These are phyloP conservation scores for Parastagonospora avenae DNA, from an alignment of 2,329 filamentous ascomycete genomes.

Conservation along the genomic window DNA sequence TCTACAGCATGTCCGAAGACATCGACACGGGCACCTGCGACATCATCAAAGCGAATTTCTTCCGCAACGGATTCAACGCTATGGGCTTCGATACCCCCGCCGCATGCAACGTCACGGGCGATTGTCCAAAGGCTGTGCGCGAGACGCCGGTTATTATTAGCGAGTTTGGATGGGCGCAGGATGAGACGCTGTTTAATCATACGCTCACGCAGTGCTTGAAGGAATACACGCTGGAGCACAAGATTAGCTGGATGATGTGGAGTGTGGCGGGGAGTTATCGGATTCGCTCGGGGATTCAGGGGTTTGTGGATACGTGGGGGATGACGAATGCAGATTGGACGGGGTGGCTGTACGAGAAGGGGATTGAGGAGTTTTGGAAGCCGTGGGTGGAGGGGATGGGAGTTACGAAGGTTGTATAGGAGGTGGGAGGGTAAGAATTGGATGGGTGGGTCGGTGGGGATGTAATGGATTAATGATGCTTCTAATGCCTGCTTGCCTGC, in stretches of 20 bases:
- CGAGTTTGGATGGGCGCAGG: constrained; percentile 47
- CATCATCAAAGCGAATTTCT: constrained; percentile 56
- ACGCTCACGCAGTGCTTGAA: constrained; percentile 55
- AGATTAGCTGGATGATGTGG: constrained; percentile 59
- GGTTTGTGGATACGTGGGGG: constrained; percentile 56
- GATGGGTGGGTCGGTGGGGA: too few relatives aligned
- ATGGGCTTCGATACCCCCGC: constrained; percentile 42
- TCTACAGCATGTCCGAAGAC: constrained; percentile 53
- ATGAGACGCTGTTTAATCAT: constrained; percentile 49
- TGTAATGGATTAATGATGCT: too few relatives aligned
- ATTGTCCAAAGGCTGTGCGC: constrained; percentile 41
- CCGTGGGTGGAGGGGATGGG: constrained; percentile 56
- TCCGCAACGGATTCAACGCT: constrained; percentile 58
- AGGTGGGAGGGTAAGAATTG: too few relatives aligned
- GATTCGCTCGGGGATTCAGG: constrained; percentile 53
- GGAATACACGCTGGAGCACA: constrained; percentile 52
- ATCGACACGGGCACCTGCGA: constrained; percentile 54
- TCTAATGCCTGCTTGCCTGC: too few relatives aligned
- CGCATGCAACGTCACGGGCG: constrained; percentile 42
- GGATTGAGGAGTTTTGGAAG: constrained; percentile 57
- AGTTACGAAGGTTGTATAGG: constrained; percentile 17
- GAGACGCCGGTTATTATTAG: constrained; percentile 46
- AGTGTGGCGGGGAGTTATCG: constrained; percentile 56
- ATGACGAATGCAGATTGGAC: constrained; percentile 55
- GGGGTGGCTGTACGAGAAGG: constrained; percentile 54